Evolutionary conservation across 495 filamentous ascomycete species (phyloP), one percentile per base, ranked within the genome.

Genomic region (Aspergillus sparsus): DNA sequence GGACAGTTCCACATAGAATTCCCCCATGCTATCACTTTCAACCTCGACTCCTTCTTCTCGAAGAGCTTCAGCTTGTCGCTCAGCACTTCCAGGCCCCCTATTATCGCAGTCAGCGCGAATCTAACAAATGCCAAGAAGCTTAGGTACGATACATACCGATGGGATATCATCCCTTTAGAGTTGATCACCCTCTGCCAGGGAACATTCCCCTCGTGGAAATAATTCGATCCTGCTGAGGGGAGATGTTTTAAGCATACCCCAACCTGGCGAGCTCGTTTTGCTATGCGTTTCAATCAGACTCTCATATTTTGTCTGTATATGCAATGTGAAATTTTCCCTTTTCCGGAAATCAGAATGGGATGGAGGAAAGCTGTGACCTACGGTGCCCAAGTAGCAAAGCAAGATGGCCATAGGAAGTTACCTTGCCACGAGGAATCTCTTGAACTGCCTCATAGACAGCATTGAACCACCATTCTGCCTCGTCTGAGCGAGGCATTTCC

Each of bases 101-200:
- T 7, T 21, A 41, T 47, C 49, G 18, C 59, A 37, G 52, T 71
- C 60, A 71, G 57, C 53, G 31, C 13, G 2, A 7, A 32, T 35
- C 58, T 4, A 49, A 42, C 31, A 16, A 39, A 15, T n/a, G 34
- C 35, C 21, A 52, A 36, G 16, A 42, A 54, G 31, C 21, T 3
- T 35, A n/a, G 44, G 6, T 34, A 39, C 21, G 21, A 27, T 27
- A 67, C 78, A 27, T 65, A 95, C 91, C 92, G 83, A 35, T 87
- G 89, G 34, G 91, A 93, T 62, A 98, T 92, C 58, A 85, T 79
- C 15, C 92, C 92, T 71, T 90, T 93, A 3, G 89, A 72, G 67
- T 93, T 95, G 61, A 97, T 89, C 10, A 98, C 91, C 49, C 93
- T 80, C 77, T 97, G 93, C 93, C 93, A 98, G 5, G 93, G 93